Base-by-base conservation (phyloP, 2,329 filamentous ascomycete species). In the Corinectria fuckeliana region DNA sequence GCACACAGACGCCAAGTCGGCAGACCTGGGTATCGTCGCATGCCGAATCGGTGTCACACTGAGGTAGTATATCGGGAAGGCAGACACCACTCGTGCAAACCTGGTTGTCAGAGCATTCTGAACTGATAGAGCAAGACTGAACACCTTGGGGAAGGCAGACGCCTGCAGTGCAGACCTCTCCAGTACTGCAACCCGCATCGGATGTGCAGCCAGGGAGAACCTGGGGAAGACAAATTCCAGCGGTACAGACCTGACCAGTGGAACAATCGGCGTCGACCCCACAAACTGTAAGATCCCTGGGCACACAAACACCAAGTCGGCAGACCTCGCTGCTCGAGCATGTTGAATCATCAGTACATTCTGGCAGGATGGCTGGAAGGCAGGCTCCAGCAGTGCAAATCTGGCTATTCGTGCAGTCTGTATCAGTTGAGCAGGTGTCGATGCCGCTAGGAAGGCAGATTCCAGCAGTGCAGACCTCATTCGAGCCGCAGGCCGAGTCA, bases 221-320 rank as follows among this genome's bases (percentile, higher is more conserved):
- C 7, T 26, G 26, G 1, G 56, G 41, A 3, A 54, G 5, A 16
- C 56, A 58, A 3, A 53, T 8, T 2, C 56, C 56, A 16, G 32
- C 34, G 3, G 49, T 41, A n/a, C 56, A 58, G 3, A 32, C 14
- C 10, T 58, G 23, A 13, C 23, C 20, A 21, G 25, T 28, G 3
- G 20, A 30, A 10, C 55, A 58, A 2, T 28, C 26, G 5, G 14
- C 13, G n/a, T 28, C 25, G 3, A 18, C 38, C 6, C 39, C 30
- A 23, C 55, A 58, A 11, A 18, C 1, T 23, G 7, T 5, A 48
- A 21, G 41, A 1, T 14, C n/a, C 30, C 36, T 25, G 11, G 49
- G n/a, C 18, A 58, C 16, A 44, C 56, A 59, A 11, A 53, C 26
- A 14, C 56, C 44, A n/a, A 34, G 14, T n/a, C 39, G 25, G 13